A percentile compares a stretch with the other conserved stretches of the same genome.
phyloP scores from a whole-genome alignment of 495 filamentous ascomycete genomes.

The Stereocaulon alpinum region DNA sequence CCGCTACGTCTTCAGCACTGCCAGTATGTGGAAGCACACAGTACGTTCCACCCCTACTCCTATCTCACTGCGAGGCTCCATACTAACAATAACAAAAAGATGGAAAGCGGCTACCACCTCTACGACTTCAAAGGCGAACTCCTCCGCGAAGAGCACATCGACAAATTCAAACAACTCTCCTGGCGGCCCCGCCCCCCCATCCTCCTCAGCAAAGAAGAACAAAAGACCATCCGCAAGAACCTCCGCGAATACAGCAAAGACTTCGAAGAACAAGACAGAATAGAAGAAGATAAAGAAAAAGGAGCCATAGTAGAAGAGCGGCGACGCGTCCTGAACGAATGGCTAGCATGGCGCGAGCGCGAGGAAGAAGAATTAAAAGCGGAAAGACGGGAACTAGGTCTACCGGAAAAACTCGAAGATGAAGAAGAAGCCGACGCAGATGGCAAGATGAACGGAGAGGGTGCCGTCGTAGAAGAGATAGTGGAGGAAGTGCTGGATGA shows the following conservation, averaged over 20 bases:
- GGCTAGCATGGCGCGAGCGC: slow-evolving; percentile 71
- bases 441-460: slow-evolving; percentile 58
- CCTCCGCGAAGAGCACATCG: slow-evolving; percentile 83
- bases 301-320: slow-evolving; percentile 83
- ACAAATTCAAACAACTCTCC: slow-evolving; percentile 93
- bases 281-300: slow-evolving; percentile 84
- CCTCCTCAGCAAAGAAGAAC: slow-evolving; percentile 84
- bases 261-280: slow-evolving; percentile 91
- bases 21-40: slow-evolving; percentile 86
- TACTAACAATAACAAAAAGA: slow-evolving; percentile 41
- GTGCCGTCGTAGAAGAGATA: slow-evolving; percentile 72
- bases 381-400: slow-evolving; percentile 56
- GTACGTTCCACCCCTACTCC: slow-evolving; percentile 43
- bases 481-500: slow-evolving; percentile 93
- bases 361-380: slow-evolving; percentile 63
- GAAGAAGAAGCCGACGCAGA: slow-evolving; percentile 43
- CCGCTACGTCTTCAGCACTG: slow-evolving; percentile 83
- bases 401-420: slow-evolving; percentile 49
- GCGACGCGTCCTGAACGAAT: slow-evolving; percentile 76
- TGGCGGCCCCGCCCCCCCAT: slow-evolving; percentile 90
- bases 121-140: slow-evolving; percentile 91
- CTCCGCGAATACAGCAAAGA: slow-evolving; percentile 88
- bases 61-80: not conserved
- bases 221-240: slow-evolving; percentile 96
- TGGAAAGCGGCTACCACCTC: slow-evolving; percentile 97